Evolutionary conservation across 257 asterid genomes (phyloP), one percentile per base, ranked within the genome.

Genomic region (Knoxia roxburghii): DNA sequence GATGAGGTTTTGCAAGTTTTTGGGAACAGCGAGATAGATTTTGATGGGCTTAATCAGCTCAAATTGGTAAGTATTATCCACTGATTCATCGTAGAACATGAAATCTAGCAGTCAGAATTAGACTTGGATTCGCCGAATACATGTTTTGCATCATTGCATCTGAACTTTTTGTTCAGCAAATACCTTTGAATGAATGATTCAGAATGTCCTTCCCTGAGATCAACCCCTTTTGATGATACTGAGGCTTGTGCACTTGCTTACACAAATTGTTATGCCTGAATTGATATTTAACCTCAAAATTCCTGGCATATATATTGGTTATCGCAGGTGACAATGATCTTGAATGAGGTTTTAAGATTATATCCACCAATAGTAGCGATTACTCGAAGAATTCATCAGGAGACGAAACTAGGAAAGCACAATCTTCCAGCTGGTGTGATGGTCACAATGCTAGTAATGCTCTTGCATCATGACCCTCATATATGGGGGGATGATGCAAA

Each of bases 401-500:
- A 73, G 18, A 66, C 67, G 7, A 67, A 57, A n/a, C 23, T 49
- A 27, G 77, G 77, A 40, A 67, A 50, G 5, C 13, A 49, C 11
- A 27, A 8, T 14, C 17, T 73, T 15, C 77, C 77, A 21, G 72
- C 72, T 18, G 77, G 77, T 33, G 68, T 73, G 20, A 26, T 23
- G 14, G 45, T 73, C 26, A 0, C n/a, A 2, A 0, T 73, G 26
- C 77, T 61, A 39, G 45, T 50, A 57, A 58, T 73, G 54, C 46
- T 75, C 24, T 4, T 75, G 45, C 79, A 75, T 63, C 68, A 64
- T 23, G 79, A 75, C 43, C 30, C 23, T 9, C 72, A 69, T 21
- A 41, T 64, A 57, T 75, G 79, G 79, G 75, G 79, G 14, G 72
- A 70, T 2, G 79, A 75, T n/a, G 75, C 52, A 4, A 64, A 37